A percentile compares a stretch with the other conserved stretches of the same genome.
phyloP scores from a whole-genome alignment of 1,139 yeast genomes.

The Kodamaea sp. region DNA sequence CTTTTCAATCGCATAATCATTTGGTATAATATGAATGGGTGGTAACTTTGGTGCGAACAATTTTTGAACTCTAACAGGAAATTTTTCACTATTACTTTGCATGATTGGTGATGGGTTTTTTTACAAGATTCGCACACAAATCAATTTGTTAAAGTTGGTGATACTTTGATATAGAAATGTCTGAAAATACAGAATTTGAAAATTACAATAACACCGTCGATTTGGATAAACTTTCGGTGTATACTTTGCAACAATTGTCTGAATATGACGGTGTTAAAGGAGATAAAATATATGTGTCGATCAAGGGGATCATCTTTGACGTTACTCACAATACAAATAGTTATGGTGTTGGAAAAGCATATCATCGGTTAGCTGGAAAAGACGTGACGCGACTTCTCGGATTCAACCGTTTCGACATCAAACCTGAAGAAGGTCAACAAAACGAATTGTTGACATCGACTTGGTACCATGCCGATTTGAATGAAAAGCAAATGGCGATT shows the following conservation, averaged over 20 bases:
- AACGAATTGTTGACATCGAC: constrained; percentile 20
- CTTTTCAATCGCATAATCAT: constrained; percentile 50
- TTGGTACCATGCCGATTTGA: constrained; percentile 49
- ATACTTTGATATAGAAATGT: constrained; percentile 1
- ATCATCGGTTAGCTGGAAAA: constrained; percentile 69
- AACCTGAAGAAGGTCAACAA: constrained; percentile 34
- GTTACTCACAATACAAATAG: constrained; percentile 61
- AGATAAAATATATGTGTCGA: constrained; percentile 59
- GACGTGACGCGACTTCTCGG: constrained; percentile 73
- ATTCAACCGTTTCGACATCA: constrained; percentile 26
- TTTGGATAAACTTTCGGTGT: constrained; percentile 28
- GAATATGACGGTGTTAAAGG: constrained; percentile 31
- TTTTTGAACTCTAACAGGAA: constrained; percentile 61
- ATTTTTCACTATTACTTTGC: constrained; percentile 35
- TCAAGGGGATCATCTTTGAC: constrained; percentile 74
- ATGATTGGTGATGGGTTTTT: constrained; percentile 3
- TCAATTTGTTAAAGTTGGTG: not conserved
- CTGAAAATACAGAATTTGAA: constrained; percentile 10
- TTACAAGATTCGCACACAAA: not conserved
- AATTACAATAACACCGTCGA: constrained; percentile 19
- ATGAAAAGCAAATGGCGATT: constrained; percentile 46
- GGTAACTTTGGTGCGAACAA: constrained; percentile 73
- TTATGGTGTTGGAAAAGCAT: constrained; percentile 75
- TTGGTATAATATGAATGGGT: constrained; percentile 48
- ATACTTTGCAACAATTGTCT: constrained; percentile 33